A percentile compares a stretch with the other conserved stretches of the same genome.
These are phyloP conservation scores for Echria macrotheca DNA, from an alignment of 495 filamentous ascomycete species.

Conservation along the genomic window DNA sequence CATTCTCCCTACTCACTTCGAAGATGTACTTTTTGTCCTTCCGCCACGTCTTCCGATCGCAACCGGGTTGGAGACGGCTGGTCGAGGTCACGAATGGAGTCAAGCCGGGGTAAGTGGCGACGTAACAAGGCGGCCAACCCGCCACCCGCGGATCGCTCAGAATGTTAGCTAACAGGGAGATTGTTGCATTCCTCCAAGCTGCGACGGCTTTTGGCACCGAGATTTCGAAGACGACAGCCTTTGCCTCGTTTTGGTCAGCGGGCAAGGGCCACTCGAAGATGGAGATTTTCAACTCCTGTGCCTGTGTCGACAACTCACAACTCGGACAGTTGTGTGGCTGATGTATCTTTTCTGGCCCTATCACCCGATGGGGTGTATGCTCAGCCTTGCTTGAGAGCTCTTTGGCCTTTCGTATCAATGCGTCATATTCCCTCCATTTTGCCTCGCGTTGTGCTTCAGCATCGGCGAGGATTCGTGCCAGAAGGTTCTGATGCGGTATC, in stretches of 20 bases:
- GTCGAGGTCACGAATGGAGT: not conserved
- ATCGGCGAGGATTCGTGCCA: slow-evolving; percentile 30
- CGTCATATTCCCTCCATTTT: slow-evolving; percentile 47
- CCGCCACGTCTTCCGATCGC: not conserved
- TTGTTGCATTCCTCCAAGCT: slow-evolving; percentile 36
- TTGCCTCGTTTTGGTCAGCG: slow-evolving; percentile 20
- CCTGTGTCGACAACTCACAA: slow-evolving; percentile 21
- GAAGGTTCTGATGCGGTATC: slow-evolving; percentile 33
- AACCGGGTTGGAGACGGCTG: not conserved
- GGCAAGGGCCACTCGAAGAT: slow-evolving; percentile 62
- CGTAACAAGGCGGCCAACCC: not conserved
- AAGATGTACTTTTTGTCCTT: not conserved
- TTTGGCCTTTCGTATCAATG: too few species aligned
- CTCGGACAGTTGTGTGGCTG: too few species aligned
- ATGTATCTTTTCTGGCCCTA: too few species aligned
- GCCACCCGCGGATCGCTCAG: too few species aligned
- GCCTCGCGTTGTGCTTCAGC: slow-evolving; percentile 24
- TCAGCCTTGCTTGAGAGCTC: too few species aligned
- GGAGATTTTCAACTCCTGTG: slow-evolving; percentile 36
- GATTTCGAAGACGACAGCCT: slow-evolving; percentile 56
- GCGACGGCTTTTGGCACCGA: slow-evolving; percentile 40
- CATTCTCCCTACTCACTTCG: not conserved
- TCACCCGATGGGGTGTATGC: too few species aligned
- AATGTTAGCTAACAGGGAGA: too few species aligned
- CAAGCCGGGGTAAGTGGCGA: not conserved